Conservation (phyloP, 768 basidiomycete genomes). For the Trametes punicea region DNA sequence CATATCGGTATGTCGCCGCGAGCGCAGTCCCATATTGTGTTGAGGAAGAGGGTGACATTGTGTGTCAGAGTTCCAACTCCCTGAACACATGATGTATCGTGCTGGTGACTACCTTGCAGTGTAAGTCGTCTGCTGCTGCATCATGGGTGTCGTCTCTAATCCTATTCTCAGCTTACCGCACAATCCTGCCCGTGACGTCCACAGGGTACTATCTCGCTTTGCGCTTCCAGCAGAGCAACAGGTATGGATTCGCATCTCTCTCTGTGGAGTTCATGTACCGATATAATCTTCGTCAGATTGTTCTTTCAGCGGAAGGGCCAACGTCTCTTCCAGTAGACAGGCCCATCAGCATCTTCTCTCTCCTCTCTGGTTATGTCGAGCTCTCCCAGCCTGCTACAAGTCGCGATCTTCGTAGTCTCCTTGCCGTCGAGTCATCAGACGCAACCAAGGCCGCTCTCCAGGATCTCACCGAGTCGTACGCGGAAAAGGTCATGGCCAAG, state of each 20-base stretch:
- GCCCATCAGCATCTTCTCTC: slow-evolving; percentile 35
- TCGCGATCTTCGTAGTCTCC: slow-evolving; percentile 37
- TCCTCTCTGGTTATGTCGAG: slow-evolving; percentile 46
- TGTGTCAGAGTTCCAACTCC: slow-evolving; percentile 38
- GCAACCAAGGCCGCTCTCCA: slow-evolving; percentile 30
- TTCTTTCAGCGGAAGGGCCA: slow-evolving; percentile 36
- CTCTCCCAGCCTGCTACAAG: slow-evolving; percentile 46
- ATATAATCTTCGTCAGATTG: slow-evolving; percentile 28
- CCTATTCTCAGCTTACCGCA: slow-evolving; percentile 30
- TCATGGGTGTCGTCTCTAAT: too few species aligned
- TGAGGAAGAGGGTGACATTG: not conserved
- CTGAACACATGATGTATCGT: slow-evolving; percentile 36
- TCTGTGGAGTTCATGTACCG: not conserved
- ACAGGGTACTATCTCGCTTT: slow-evolving; percentile 37
- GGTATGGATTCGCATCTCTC: slow-evolving; percentile 21
- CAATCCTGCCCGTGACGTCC: slow-evolving; percentile 39
- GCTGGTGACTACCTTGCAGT: slow-evolving; percentile 49
- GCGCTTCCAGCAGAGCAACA: slow-evolving; percentile 38
- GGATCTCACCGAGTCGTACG: slow-evolving; percentile 32
- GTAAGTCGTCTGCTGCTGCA: slow-evolving; percentile 27
- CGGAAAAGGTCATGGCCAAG: slow-evolving; percentile 33
- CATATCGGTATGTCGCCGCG: slow-evolving; percentile 36
- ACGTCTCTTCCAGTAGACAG: slow-evolving; percentile 40
- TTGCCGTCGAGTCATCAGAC: slow-evolving; percentile 26
- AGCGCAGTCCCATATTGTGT: not conserved